A percentile compares a stretch with the other conserved stretches of the same genome.
Evolutionary conservation across 108 stramenopile species (phyloP).

Genomic region (Schizochytrium sp.): DNA sequence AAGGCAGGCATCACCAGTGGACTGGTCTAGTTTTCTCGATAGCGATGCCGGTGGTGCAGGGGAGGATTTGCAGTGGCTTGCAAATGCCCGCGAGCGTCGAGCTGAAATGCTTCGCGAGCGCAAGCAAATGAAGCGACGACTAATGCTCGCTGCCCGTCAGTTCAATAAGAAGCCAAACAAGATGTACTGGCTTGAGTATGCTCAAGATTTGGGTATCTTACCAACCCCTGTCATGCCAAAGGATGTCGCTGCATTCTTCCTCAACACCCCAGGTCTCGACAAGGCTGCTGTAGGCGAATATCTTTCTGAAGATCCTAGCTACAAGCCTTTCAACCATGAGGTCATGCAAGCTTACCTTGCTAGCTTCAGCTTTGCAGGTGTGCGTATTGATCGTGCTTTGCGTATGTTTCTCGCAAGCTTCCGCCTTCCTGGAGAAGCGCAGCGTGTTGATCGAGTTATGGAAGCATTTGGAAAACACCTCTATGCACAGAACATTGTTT

Average conservation of each 20-base stretch:
- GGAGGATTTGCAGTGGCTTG: slow-evolving; percentile 69
- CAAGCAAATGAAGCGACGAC: slow-evolving; percentile 83
- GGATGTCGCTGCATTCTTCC: slow-evolving; percentile 84
- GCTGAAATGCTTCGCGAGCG: slow-evolving; percentile 80
- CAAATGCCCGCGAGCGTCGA: slow-evolving; percentile 69
- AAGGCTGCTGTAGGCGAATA: slow-evolving; percentile 88
- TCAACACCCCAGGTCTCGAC: slow-evolving; percentile 87
- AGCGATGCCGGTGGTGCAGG: slow-evolving; percentile 62
- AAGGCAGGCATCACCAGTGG: slow-evolving; percentile 46
- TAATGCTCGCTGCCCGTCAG: slow-evolving; percentile 77
- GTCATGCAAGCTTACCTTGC: slow-evolving; percentile 80
- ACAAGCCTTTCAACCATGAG: slow-evolving; percentile 86
- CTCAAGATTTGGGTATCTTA: slow-evolving; percentile 79
- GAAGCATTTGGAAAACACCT: slow-evolving; percentile 88
- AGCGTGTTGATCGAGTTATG: slow-evolving; percentile 96
- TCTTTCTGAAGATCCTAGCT: slow-evolving; percentile 87
- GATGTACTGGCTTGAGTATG: slow-evolving; percentile 86
- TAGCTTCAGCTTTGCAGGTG: slow-evolving; percentile 82
- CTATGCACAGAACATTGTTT: slow-evolving; percentile 70
- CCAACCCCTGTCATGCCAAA: slow-evolving; percentile 56
- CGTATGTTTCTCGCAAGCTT: slow-evolving; percentile 86
- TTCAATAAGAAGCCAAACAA: slow-evolving; percentile 82
- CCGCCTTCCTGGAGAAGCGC: slow-evolving; percentile 94
- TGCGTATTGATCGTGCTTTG: slow-evolving; percentile 84
- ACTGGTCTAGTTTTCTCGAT: slow-evolving; percentile 61